Base-by-base conservation (phyloP, 2,329 filamentous ascomycete species). In the Chrysosphaeria jannelii region DNA sequence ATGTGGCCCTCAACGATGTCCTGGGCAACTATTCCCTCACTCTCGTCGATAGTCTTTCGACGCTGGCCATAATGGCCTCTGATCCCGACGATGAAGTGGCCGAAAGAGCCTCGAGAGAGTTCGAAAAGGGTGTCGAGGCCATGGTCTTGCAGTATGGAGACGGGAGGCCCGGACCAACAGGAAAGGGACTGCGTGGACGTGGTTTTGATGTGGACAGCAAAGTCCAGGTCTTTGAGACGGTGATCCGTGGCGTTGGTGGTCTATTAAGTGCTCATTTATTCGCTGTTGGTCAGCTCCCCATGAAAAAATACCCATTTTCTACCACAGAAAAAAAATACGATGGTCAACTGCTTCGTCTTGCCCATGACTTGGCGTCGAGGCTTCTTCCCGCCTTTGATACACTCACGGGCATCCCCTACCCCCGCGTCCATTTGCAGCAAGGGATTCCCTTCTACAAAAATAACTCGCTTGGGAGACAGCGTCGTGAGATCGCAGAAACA, bases 151-250 rank as follows among this genome's bases (percentile, higher is more conserved):
- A 85, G 34, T 93, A 91, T 41, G 81, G 81, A 4, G 79, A 91
- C 43, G 81, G 79, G 2, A 64, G 63, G 14, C 45, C 51, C 6
- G 68, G 71, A 3, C 50, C 58, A 9, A 53, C 54, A 5, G 75
- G 72, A 5, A 54, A 60, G 36, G 81, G 81, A 4, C 50, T 57
- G 27, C 55, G 76, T 31, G 65, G 66, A 4, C 58, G 64, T 25
- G 85, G 78, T 0, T 97, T 97, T 36, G 76, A 97, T 42, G 51
- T 90, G 19, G 81, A 97, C 44, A 90, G 79, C 48, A 97, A 93
- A 45, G 85, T 97, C 2, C 81, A 97, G 46, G 76, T 97, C 19
- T 97, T 97, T 38, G 85, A 97, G 48, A 93, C 81, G 1, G 81
- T 90, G 17, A 97, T 97, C 34, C 60, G 85, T 28, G 85, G 81